A percentile compares a stretch with the other conserved stretches of the same genome.
phyloP scores from a whole-genome alignment of 2,329 filamentous ascomycete species.

The Sclerotinia borealis region DNA sequence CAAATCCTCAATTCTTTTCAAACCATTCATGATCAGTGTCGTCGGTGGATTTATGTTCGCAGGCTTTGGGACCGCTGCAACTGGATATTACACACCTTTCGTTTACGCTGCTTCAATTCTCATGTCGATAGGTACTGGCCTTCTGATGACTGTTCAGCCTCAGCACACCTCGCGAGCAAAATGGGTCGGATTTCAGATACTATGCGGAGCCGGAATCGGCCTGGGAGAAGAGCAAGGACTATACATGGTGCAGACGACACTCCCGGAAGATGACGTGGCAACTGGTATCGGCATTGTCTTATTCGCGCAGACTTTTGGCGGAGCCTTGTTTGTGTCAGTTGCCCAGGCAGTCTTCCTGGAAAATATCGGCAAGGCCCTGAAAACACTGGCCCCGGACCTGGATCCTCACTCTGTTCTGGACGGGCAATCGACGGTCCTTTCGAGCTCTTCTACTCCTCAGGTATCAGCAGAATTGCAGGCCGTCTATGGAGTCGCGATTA shows the following conservation, averaged over 20 bases:
- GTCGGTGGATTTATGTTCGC: background rate
- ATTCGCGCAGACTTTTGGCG: slow-evolving; percentile 25
- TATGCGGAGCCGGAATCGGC: slow-evolving; percentile 25
- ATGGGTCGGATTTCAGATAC: slow-evolving; percentile 33
- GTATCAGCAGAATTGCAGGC: background rate
- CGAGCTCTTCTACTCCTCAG: background rate
- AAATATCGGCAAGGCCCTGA: background rate
- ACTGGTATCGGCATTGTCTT: slow-evolving; percentile 25
- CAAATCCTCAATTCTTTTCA: background rate
- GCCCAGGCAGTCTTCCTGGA: slow-evolving; percentile 27
- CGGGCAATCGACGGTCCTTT: background rate
- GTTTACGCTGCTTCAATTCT: slow-evolving; percentile 37
- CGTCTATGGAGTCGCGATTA: background rate
- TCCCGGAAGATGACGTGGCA: slow-evolving; percentile 25
- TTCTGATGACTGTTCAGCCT: slow-evolving; percentile 35
- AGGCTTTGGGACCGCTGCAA: slow-evolving; percentile 28
- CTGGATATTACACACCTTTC: slow-evolving; percentile 22
- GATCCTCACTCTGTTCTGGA: background rate
- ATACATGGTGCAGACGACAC: slow-evolving; percentile 26
- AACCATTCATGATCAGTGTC: background rate
- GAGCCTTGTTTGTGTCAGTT: slow-evolving; percentile 25
- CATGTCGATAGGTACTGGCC: slow-evolving; percentile 34
- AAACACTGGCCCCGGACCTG: background rate
- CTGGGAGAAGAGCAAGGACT: slow-evolving; percentile 22
- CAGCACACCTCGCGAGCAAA: slow-evolving; percentile 20